A percentile compares a stretch with the other conserved stretches of the same genome.
These are phyloP conservation scores for Populus trichocarpa DNA, from an alignment of 441 rosid species.

Conservation along the genomic window DNA sequence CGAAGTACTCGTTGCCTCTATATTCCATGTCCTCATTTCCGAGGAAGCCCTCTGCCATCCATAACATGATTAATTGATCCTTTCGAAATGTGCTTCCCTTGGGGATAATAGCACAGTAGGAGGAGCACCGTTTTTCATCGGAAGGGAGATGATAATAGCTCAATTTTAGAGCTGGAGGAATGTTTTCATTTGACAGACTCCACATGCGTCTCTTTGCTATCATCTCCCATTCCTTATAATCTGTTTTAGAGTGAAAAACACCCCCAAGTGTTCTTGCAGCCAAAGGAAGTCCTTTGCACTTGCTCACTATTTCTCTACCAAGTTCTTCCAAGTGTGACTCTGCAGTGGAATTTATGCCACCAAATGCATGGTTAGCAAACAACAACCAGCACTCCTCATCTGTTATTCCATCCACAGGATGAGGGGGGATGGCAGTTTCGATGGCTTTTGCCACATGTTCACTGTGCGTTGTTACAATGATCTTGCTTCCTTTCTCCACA, in stretches of 20 bases:
- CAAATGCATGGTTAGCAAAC: no score
- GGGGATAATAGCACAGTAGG: constrained; percentile 26
- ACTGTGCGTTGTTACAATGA: no score
- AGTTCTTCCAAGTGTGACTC: no score
- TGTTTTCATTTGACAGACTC: constrained; percentile 6
- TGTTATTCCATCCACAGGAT: no score
- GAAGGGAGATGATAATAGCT: constrained; percentile 22
- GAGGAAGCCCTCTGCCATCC: constrained; percentile 21
- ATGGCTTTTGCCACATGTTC: no score
- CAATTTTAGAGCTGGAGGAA: constrained; percentile 21
- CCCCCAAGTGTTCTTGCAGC: constrained; percentile 14
- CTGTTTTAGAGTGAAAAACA: constrained; percentile 5
- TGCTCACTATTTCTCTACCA: no score
- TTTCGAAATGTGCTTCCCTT: constrained; percentile 10
- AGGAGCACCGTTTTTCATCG: constrained; percentile 24
- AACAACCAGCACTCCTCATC: no score
- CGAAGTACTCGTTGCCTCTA: constrained; percentile 4
- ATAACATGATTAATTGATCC: constrained; percentile 13
- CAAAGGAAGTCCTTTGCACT: not conserved
- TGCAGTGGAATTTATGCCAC: no score
- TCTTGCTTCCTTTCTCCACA: no score
- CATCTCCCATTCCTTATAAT: constrained; percentile 7
- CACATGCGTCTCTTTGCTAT: constrained; percentile 7
- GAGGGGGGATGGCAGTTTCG: no score
- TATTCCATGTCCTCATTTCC: not conserved